Conservation (phyloP, 2,329 filamentous ascomycete genomes). For the Zymoseptoria tritici region DNA sequence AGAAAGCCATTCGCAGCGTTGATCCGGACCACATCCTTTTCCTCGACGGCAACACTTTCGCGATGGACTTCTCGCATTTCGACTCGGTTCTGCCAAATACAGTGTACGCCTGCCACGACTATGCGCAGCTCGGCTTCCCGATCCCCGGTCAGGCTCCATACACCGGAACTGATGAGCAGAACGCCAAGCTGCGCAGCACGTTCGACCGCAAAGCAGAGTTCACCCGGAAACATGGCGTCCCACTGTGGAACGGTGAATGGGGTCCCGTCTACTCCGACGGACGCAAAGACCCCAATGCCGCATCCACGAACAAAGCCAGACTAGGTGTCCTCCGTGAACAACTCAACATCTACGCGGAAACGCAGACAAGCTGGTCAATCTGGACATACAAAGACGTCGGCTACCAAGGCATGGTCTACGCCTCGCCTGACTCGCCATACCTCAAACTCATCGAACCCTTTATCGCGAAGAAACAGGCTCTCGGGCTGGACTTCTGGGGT, state of each 20-base stretch:
- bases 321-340: slow-evolving; percentile 40
- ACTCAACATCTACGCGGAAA: slow-evolving; percentile 46
- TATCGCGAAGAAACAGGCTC: slow-evolving; percentile 47
- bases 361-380: slow-evolving; percentile 50
- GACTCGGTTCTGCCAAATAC: slow-evolving; percentile 37
- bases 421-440: slow-evolving; percentile 26
- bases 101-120: slow-evolving; percentile 50
- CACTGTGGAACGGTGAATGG: slow-evolving; percentile 46
- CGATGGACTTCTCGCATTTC: slow-evolving; percentile 38
- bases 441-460: slow-evolving; percentile 47
- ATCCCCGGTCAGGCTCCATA: slow-evolving; percentile 33
- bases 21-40: slow-evolving; percentile 44
- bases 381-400: slow-evolving; percentile 33
- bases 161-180: slow-evolving; percentile 38
- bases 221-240: slow-evolving; percentile 36
- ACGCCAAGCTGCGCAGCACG: slow-evolving; percentile 35
- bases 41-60: slow-evolving; percentile 32
- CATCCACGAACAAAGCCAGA: slow-evolving; percentile 36
- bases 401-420: slow-evolving; percentile 28
- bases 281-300: slow-evolving; percentile 32
- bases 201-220: slow-evolving; percentile 44
- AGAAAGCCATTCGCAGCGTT: slow-evolving; percentile 40
- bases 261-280: slow-evolving; percentile 43
- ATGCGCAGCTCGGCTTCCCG: slow-evolving; percentile 46
- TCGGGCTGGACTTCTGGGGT: slow-evolving; percentile 52